Conservation (phyloP, 2,329 filamentous ascomycete genomes). For the Penicillium occitanis region DNA sequence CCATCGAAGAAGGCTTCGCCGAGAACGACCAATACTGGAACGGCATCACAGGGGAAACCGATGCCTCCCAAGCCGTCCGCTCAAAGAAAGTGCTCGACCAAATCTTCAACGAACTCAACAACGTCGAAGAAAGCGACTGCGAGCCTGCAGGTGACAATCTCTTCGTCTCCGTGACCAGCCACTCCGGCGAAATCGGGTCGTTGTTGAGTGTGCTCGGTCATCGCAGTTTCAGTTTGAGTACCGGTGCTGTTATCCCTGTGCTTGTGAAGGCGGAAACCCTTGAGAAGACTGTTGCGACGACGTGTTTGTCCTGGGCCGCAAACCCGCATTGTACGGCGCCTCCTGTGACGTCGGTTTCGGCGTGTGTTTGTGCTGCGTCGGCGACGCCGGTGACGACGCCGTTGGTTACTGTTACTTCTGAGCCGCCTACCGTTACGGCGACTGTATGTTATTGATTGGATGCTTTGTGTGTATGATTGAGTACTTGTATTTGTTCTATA, state of each 20-base stretch:
- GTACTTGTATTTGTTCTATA: not conserved
- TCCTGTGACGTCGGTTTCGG: constrained; percentile 31
- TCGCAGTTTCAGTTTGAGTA: constrained; percentile 46
- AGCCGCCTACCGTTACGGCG: constrained; percentile 9
- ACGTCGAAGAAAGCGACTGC: not conserved
- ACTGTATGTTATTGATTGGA: constrained; percentile 10
- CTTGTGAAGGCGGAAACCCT: constrained; percentile 46
- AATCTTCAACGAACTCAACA: constrained; percentile 43
- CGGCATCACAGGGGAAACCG: constrained; percentile 49
- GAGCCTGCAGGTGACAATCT: constrained; percentile 25
- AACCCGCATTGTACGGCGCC: constrained; percentile 36
- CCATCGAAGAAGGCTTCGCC: constrained; percentile 53
- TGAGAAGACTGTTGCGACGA: constrained; percentile 22
- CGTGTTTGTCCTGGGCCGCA: constrained; percentile 30
- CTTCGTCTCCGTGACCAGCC: constrained; percentile 56
- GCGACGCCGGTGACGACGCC: constrained; percentile 33
- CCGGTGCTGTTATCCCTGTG: constrained; percentile 53
- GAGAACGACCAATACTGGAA: constrained; percentile 58
- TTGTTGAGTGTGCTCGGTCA: constrained; percentile 50
- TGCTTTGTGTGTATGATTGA: not conserved
- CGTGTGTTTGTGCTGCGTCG: constrained; percentile 34
- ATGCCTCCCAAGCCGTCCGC: constrained; percentile 49
- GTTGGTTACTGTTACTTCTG: constrained; percentile 24
- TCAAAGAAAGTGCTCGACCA: constrained; percentile 49
- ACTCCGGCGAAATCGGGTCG: constrained; percentile 58